Base-by-base conservation (phyloP, 805 yeast species). In the Schwanniomyces pseudopolymorphus region DNA sequence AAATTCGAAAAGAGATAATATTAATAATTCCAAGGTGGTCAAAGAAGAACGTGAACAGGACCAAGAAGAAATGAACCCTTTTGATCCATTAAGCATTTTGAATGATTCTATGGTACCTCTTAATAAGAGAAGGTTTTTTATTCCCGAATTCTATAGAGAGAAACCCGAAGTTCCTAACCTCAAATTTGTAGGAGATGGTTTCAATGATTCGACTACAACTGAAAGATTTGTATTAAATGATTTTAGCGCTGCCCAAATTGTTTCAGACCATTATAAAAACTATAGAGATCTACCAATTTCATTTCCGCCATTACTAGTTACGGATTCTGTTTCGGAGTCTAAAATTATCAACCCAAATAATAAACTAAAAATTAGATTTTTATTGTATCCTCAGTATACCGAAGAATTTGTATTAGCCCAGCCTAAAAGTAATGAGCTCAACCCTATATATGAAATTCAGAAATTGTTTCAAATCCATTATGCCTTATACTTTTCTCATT, bases 391-490 rank as follows among this genome's bases (percentile, higher is more conserved):
- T 1, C 65, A 69, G 36, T 77, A 80, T 49, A 61, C 60, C 26
- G 88, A 83, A 53, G 67, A 69, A 35, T 83, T 77, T 50, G 49
- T 72, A 7, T 61, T 83, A 31, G 76, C 77, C 3, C 62, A 66
- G 13, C 80, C 85, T 5, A 80, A 78, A 49, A 74, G 75, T 49
- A 79, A 80, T 44, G 83, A 78, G 48, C 69, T 81, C 35, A 83
- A 84, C 56, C 88, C 90, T 4, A 66, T 83, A 39, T 77, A 71
- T 42, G 92, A 86, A 54, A 72, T 85, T 44, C 84, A 81, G 4
- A 70, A 66, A 47, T 52, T 72, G 4, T 66, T 73, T 45, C 71
- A 69, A 60, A 64, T 72, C 13, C 76, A 72, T 47, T 68, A 63
- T 43, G 59, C 72, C 3, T 56, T 73, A 9, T 73, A 66, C 51